These are phyloP conservation scores for Ceratocystis lukuohia DNA, from an alignment of 2,329 filamentous ascomycete species.

Conservation along the genomic window DNA sequence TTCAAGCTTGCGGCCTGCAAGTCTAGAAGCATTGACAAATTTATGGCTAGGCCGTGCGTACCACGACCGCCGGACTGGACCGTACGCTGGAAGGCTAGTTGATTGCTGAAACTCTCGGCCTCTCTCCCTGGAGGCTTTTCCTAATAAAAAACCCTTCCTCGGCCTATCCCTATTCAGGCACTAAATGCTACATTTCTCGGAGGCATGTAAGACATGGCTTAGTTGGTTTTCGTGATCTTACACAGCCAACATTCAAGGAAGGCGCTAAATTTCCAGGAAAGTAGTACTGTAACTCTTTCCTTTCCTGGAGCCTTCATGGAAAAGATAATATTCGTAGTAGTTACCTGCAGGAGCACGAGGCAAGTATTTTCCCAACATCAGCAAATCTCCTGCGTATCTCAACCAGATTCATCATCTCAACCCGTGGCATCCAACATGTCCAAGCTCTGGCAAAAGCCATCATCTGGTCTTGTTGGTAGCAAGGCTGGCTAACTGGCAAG, in stretches of 20 bases:
- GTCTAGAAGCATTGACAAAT: neutral
- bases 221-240: neutral
- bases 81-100: no score
- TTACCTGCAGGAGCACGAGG: neutral
- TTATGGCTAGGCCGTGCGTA: neutral
- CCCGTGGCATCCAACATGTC: no score
- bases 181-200: neutral
- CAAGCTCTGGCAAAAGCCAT: no score
- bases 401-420: no score
- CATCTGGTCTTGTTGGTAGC: no score
- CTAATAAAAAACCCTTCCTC: neutral
- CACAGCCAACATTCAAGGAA: neutral
- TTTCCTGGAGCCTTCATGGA: no score
- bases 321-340: neutral
- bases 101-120: neutral
- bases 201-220: neutral
- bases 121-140: no score
- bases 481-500: neutral
- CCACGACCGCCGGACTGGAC: no score
- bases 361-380: neutral
- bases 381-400: neutral
- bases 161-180: neutral
- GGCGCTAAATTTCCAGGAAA: neutral
- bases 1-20: neutral
- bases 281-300: neutral